Evolutionary conservation across 192 early-diverging fungal genomes (phyloP).

Genomic region (Coemansia sp.): DNA sequence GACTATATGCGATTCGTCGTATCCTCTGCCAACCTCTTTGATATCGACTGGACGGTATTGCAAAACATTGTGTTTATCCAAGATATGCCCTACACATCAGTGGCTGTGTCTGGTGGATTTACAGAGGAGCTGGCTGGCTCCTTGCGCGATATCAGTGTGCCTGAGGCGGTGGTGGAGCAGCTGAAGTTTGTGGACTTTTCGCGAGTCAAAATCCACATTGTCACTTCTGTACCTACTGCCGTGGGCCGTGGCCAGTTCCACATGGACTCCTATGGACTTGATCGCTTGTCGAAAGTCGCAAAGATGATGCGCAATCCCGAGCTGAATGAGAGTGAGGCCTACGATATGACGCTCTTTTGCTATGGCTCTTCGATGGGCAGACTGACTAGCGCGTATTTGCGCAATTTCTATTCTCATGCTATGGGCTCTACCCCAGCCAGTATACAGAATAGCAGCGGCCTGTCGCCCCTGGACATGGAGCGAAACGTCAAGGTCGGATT

Average conservation of each 20-base stretch:
- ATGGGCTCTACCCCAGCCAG: not conserved
- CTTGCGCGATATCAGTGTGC: slow-evolving; percentile 55
- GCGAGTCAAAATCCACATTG: slow-evolving; percentile 55
- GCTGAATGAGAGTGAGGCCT: not conserved
- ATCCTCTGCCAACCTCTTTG: slow-evolving; percentile 61
- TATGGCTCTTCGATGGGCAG: slow-evolving; percentile 45
- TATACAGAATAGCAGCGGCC: too few species aligned
- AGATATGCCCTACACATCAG: slow-evolving; percentile 52
- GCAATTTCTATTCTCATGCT: slow-evolving; percentile 19
- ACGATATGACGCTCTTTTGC: slow-evolving; percentile 22
- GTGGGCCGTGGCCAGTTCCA: slow-evolving; percentile 19
- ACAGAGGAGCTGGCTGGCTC: slow-evolving; percentile 45
- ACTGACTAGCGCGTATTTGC: slow-evolving; percentile 6
- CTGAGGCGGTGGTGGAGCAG: slow-evolving; percentile 44
- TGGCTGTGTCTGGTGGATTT: slow-evolving; percentile 37
- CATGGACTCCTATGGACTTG: slow-evolving; percentile 53
- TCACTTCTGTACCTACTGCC: slow-evolving; percentile 56
- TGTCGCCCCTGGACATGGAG: not conserved
- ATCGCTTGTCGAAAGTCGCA: slow-evolving; percentile 47
- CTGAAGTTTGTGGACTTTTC: slow-evolving; percentile 52
- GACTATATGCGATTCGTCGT: slow-evolving; percentile 58
- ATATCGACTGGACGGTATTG: slow-evolving; percentile 57
- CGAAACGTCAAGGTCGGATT: slow-evolving; percentile 21
- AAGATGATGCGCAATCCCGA: not conserved
- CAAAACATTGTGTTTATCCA: slow-evolving; percentile 68